These are phyloP conservation scores for Lactarius quietus DNA, from an alignment of 768 basidiomycete species.

Conservation along the genomic window DNA sequence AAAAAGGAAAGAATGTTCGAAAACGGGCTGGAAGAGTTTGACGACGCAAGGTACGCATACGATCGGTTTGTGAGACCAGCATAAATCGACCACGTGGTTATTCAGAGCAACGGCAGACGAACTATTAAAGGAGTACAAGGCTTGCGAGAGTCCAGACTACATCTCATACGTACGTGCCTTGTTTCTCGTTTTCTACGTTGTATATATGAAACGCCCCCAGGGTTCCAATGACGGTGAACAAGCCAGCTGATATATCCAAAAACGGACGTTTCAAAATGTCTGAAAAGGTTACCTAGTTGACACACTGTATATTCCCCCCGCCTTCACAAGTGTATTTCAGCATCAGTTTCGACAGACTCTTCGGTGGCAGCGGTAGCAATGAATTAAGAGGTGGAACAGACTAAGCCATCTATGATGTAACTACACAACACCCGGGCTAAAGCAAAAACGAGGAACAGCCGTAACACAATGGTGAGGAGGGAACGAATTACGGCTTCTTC, in stretches of 20 bases:
- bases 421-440: slow-evolving; percentile 24
- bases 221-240: slow-evolving; percentile 24
- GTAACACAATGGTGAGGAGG: slow-evolving; percentile 34
- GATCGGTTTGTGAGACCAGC: neutral
- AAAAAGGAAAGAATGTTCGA: slow-evolving; percentile 97
- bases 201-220: slow-evolving; percentile 4
- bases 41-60: slow-evolving; percentile 78
- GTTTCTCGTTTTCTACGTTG: neutral
- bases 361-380: slow-evolving; percentile 7
- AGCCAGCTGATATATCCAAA: slow-evolving; percentile 11
- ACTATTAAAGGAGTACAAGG: slow-evolving; percentile 89
- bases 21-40: slow-evolving; percentile 91
- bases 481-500: slow-evolving; percentile 61
- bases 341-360: slow-evolving; percentile 3
- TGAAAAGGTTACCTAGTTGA: neutral
- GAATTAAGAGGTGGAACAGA: neutral
- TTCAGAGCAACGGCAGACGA: slow-evolving; percentile 80
- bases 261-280: neutral
- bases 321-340: slow-evolving; percentile 21
- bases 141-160: slow-evolving; percentile 94
- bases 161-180: slow-evolving; percentile 68
- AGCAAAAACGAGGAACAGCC: slow-evolving; percentile 29
- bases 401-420: slow-evolving; percentile 25
- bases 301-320: slow-evolving; percentile 6
- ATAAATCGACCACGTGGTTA: slow-evolving; percentile 2